Percentiles rank a stretch among this genome's conserved stretches.
These are phyloP conservation scores for Lipomyces starkeyi DNA, from an alignment of 805 yeast genomes.

Conservation along the genomic window DNA sequence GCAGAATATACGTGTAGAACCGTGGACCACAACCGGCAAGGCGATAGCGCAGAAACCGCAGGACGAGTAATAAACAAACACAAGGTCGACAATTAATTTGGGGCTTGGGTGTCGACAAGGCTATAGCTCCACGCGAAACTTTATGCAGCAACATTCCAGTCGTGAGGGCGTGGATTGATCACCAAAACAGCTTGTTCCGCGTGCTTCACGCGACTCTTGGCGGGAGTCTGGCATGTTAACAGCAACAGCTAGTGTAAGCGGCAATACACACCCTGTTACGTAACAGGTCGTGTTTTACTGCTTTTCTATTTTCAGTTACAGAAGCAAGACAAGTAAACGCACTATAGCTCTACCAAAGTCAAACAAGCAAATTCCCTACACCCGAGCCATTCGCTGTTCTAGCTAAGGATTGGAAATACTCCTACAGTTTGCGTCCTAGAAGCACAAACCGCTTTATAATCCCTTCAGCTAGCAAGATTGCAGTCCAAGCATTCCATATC, in stretches of 20 bases:
- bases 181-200: not conserved
- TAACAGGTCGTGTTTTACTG: not conserved
- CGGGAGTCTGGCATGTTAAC: too few species aligned
- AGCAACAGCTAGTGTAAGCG: not conserved
- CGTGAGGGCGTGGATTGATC: not conserved
- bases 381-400: not conserved
- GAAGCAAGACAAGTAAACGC: not conserved
- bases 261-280: not conserved
- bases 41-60: not conserved
- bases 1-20: not conserved
- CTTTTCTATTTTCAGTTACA: not conserved
- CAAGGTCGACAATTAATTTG: not conserved
- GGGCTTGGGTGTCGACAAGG: not conserved
- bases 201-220: not conserved
- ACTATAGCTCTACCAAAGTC: not conserved
- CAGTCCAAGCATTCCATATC: constrained; percentile 10
- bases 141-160: not conserved
- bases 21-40: not conserved
- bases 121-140: not conserved
- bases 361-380: not conserved
- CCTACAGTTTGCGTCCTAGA: constrained; percentile 2
- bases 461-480: constrained; percentile 9
- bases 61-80: not conserved
- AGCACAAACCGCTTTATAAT: not conserved
- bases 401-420: not conserved